A percentile compares a stretch with the other conserved stretches of the same genome.
Evolutionary conservation across 202 grass and related monocot species (phyloP).

Genomic region (Panicum virgatum): DNA sequence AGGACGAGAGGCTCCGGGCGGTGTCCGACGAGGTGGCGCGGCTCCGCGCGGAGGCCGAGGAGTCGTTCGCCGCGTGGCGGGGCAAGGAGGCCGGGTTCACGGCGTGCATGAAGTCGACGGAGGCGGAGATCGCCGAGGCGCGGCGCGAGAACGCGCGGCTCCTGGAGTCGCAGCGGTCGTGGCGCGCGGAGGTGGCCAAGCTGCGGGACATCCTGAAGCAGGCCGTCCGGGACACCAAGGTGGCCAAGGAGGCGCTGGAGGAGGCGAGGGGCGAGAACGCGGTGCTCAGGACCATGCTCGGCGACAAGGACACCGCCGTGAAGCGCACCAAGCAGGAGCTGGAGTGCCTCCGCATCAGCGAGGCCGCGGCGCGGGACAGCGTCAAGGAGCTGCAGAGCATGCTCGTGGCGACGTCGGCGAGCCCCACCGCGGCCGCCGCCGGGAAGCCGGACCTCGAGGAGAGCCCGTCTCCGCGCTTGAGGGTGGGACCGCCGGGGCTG

Average conservation of each 20-base stretch:
- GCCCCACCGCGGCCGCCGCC: constrained; percentile 9
- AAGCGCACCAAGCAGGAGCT: constrained; percentile 63
- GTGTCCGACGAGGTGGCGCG: constrained; percentile 47
- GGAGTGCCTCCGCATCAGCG: constrained; percentile 62
- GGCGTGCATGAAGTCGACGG: constrained; percentile 66
- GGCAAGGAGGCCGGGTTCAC: constrained; percentile 83
- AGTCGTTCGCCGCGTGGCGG: constrained; percentile 59
- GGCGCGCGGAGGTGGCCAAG: constrained; percentile 72
- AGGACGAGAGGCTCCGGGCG: constrained; percentile 55
- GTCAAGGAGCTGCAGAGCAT: constrained; percentile 81
- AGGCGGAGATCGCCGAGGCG: constrained; percentile 55
- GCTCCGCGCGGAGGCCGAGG: constrained; percentile 64
- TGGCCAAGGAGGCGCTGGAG: constrained; percentile 81
- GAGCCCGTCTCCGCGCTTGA: constrained; percentile 30
- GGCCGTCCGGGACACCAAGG: constrained; percentile 67
- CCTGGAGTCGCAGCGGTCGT: constrained; percentile 54
- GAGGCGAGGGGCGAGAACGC: constrained; percentile 63
- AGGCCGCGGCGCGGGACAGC: constrained; percentile 75
- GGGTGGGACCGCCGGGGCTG: constrained; percentile 6
- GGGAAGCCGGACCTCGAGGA: constrained; percentile 40
- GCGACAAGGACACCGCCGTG: constrained; percentile 67
- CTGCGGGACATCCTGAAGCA: constrained; percentile 93
- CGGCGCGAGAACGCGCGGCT: constrained; percentile 55
- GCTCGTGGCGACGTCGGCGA: constrained; percentile 62
- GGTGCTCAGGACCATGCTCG: constrained; percentile 48